Evolutionary conservation across 2,329 filamentous ascomycete genomes (phyloP), one percentile per base, ranked within the genome.

Genomic region (Colletotrichum karsti): DNA sequence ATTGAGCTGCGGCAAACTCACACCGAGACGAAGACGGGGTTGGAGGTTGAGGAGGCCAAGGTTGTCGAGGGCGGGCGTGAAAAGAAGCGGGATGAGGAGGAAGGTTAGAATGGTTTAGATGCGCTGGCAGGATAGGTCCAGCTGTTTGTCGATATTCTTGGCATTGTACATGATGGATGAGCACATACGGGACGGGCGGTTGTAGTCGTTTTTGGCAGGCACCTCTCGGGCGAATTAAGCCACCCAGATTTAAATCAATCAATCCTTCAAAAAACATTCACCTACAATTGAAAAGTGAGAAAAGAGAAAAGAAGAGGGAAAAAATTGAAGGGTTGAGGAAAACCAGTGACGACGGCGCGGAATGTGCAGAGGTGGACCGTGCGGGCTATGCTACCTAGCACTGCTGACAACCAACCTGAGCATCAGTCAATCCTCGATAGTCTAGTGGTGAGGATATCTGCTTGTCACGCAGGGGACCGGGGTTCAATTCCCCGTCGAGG

Each of bases 1-100:
- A 81, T 80, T 50, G 81, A 80, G 70, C 78, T 90, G 60, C 87
- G 82, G 77, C 85, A 83, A 68, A 79, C 85, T 41, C 87, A 89
- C 66, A 79, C 81, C 24, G 87, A 88, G 76, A 83, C 87, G 73
- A 87, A 87, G 80, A 90, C 67, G 3, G 62, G 63, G 13, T 10
- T 69, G 51, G 58, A 58, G 28, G 67, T 51, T 8, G 67, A 50
- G 42, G 57, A 59, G 3, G 63, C 46, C n/a, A 63, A 46, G 39
- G 35, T 44, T 7, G 35, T 22, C 10, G 30, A 60, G 26, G 22
- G 8, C 15, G 20, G 24, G 33, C 48, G n/a, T 18, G 35, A 22
- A 33, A 56, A 22, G 12, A 28, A 8, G 3, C 22, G 37, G 15
- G 53, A 51, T 33, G 12, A 24, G 3, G 13, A 51, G 2, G 26